These are phyloP conservation scores for Hypomontagnella submonticulosa DNA, from an alignment of 495 filamentous ascomycete species.

Conservation along the genomic window DNA sequence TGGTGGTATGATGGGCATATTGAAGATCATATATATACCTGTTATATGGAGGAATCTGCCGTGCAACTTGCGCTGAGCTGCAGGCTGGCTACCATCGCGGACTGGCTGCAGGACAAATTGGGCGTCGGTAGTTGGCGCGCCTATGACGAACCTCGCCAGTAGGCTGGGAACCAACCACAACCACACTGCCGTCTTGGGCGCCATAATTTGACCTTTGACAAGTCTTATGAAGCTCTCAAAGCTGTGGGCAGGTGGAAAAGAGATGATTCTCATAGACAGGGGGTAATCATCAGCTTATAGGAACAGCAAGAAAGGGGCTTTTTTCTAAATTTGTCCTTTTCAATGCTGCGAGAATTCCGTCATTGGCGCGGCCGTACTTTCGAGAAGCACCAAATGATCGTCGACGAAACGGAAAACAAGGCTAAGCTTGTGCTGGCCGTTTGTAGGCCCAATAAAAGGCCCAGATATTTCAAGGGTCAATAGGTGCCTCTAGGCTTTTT, in stretches of 20 bases:
- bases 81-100: constrained; percentile 32
- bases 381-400: constrained; percentile 39
- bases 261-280: constrained; percentile 20
- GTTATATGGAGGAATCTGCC: constrained; percentile 96
- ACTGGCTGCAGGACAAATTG: constrained; percentile 45
- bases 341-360: constrained; percentile 30
- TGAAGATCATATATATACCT: constrained; percentile 62
- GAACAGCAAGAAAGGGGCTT: constrained; percentile 1
- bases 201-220: constrained; percentile 34
- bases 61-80: constrained; percentile 64
- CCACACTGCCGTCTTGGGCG: constrained; percentile 30
- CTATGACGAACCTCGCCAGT: constrained; percentile 42
- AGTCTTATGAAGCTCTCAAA: constrained; percentile 26
- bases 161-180: constrained; percentile 41
- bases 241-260: not conserved
- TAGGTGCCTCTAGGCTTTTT: constrained; percentile 5
- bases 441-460: constrained; percentile 36
- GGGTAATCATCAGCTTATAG: constrained; percentile 28
- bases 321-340: constrained; percentile 19
- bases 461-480: not conserved
- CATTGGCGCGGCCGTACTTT: constrained; percentile 26
- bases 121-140: constrained; percentile 42
- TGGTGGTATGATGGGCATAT: constrained; percentile 34
- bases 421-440: constrained; percentile 25
- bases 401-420: constrained; percentile 28